Evolutionary conservation across 345 rosid species (phyloP), one percentile per base, ranked within the genome.

Genomic region (Salix dunnii): DNA sequence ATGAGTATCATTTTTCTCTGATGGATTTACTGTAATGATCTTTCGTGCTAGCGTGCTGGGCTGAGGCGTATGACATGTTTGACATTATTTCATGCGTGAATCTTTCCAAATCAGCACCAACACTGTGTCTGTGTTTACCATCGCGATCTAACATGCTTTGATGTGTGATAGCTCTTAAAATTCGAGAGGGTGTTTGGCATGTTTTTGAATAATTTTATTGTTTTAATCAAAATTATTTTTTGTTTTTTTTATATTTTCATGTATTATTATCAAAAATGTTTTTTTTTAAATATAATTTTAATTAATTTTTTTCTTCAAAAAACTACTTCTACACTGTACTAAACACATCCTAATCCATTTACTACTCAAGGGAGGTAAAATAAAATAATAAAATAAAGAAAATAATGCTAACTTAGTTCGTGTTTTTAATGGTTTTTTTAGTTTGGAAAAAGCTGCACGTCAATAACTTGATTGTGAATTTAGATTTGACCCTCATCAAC

Each of bases 31-130:
- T 72, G n/a, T 35, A 18, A 72, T 53, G n/a, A 72, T 73, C 48
- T 25, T 16, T n/a, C 27, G 35, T 49, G 40, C 53, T 73, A 51
- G 76, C 76, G 76, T 60, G 76, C 68, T 46, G 20, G 51, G 2
- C 20, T 12, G 51, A 16, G 51, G 18, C 20, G 18, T 46, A 12
- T 13, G 51, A 36, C 7, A 11, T 68, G 20, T 35, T 17, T 17
- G 71, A 40, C 51, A 68, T 36, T 21, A 13, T 36, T 68, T 1
- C 71, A 4, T 68, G 23, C 51, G 13, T 12, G 43, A 14, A 33
- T 17, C 9, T 67, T 35, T 23, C 63, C 62, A 30, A 49, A 71
- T 28, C 62, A 51, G 2, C 12, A 11, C 3, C 43, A 2, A 40
- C 12, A 0, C 13, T 10, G 2, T 40, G 2, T 10, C 11, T 40